Evolutionary conservation across 2,329 filamentous ascomycete species (phyloP).

Genomic region (Xylariaceae sp.): DNA sequence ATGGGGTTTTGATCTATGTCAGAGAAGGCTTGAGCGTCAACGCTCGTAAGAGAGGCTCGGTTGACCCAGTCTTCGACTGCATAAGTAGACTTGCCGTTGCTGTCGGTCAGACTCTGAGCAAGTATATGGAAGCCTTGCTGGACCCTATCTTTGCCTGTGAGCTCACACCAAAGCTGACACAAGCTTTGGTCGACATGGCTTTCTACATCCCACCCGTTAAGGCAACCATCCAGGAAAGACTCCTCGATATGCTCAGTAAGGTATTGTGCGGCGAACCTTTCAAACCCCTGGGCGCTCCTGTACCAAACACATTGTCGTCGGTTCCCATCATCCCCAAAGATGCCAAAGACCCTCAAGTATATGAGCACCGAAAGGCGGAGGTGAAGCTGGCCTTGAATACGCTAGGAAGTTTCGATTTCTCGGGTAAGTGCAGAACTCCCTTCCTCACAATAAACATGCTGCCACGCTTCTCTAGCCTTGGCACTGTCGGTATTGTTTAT

Average conservation of each 20-base stretch:
- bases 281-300: slow-evolving; percentile 84
- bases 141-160: slow-evolving; percentile 98
- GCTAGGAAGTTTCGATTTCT: slow-evolving; percentile 96
- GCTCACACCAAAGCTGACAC: slow-evolving; percentile 86
- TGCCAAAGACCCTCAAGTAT: slow-evolving; percentile 75
- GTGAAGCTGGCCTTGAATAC: slow-evolving; percentile 93
- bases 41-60: slow-evolving; percentile 60
- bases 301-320: slow-evolving; percentile 71
- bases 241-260: slow-evolving; percentile 91
- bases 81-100: slow-evolving; percentile 95
- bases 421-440: slow-evolving; percentile 36
- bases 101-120: slow-evolving; percentile 93
- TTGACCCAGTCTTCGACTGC: slow-evolving; percentile 89
- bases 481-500: too few relatives aligned
- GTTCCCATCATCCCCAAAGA: slow-evolving; percentile 84
- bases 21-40: slow-evolving; percentile 83
- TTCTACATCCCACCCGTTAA: slow-evolving; percentile 97
- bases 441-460: slow-evolving; percentile 9
- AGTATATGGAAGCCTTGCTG: slow-evolving; percentile 93
- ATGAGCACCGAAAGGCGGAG: slow-evolving; percentile 76
- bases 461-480: background rate
- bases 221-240: slow-evolving; percentile 84
- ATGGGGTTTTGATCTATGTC: slow-evolving; percentile 90
- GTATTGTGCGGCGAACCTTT: slow-evolving; percentile 92
- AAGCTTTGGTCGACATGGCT: slow-evolving; percentile 96